Evolutionary conservation across 225 moss, liverwort and hornwort species (phyloP), one percentile per base, ranked within the genome.

Genomic region (Antitrichia curtipendula): DNA sequence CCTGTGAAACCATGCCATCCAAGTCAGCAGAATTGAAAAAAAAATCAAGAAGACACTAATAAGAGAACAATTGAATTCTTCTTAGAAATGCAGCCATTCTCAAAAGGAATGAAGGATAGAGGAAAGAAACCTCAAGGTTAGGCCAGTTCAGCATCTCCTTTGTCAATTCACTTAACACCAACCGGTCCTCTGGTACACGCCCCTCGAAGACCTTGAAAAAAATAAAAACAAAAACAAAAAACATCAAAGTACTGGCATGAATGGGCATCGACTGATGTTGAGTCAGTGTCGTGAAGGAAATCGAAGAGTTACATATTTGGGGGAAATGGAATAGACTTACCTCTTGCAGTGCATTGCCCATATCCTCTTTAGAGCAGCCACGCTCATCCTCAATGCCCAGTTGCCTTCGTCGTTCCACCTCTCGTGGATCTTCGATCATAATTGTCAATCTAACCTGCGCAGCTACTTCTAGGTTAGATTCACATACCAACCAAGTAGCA

Each of bases 391-490:
- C 98, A 87, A 99, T 97, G 74, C 96, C 96, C 57, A 99, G 92
- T 78, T 97, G 86, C 88, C 87, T 93, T 80, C 98, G 91, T 74
- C 97, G 94, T 88, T 97, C 96, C 50, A 96, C 97, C 53, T 99
- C 98, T 83, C 97, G 97, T 62, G 98, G 98, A 87, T 99, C 98
- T 91, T 99, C 98, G 84, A 99, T 99, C 94, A 94, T 95, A 54
- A 99, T 89, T 72, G 98, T 99, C 95, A 99, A 90, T 82, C 93
- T 95, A 71, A 95, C 97, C 98, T 97, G 92, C 81, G 47, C 85
- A 87, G 87, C 65, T 76, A 88, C 70, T 83, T 68, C 36, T 41
- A 85, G 50, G 18, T 92, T 78, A 89, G 85, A 65, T 62, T 79
- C 56, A 79, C 62, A 71, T 52, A 84, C 66, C 57, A 74, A 74